Conservation (phyloP, 805 yeast species). For the Hanseniaspora vineae region DNA sequence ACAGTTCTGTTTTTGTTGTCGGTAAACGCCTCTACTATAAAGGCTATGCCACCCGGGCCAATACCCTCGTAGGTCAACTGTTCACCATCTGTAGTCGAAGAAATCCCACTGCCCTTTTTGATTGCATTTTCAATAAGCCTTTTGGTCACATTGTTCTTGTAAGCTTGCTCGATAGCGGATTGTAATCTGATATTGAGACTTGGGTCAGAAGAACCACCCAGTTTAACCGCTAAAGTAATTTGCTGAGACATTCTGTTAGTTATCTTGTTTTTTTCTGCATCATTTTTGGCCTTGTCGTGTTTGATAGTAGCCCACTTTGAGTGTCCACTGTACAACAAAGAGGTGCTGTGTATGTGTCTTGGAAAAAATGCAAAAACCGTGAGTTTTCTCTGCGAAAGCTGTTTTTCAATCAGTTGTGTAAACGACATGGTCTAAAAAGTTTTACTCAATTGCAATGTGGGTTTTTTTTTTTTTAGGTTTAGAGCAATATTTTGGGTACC, state of each 20-base stretch:
- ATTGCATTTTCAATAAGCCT: conserved; percentile 80
- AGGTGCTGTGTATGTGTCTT: background rate
- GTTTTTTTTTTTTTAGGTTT: no score
- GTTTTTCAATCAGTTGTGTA: background rate
- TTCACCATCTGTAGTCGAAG: conserved; percentile 30
- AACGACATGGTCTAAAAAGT: no score
- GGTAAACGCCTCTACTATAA: conserved; percentile 75
- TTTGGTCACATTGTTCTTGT: conserved; percentile 17
- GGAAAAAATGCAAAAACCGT: background rate
- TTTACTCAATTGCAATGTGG: no score
- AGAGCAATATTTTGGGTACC: no score
- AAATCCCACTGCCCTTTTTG: conserved; percentile 64
- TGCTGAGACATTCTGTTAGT: conserved; percentile 60
- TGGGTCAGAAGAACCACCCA: conserved; percentile 47
- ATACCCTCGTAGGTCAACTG: conserved; percentile 70
- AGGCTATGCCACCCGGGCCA: conserved; percentile 86
- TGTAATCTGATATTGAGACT: conserved; percentile 45
- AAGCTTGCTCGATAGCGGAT: conserved; percentile 68
- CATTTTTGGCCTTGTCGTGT: conserved; percentile 89
- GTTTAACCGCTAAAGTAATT: conserved; percentile 62
- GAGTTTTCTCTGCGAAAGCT: background rate
- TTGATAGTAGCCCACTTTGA: conserved; percentile 92
- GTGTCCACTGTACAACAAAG: conserved; percentile 47
- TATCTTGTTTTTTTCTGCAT: conserved; percentile 57
- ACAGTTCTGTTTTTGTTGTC: conserved; percentile 81